phyloP scores from a whole-genome alignment of 148 eudicot species.

The Limonium bicolor region DNA sequence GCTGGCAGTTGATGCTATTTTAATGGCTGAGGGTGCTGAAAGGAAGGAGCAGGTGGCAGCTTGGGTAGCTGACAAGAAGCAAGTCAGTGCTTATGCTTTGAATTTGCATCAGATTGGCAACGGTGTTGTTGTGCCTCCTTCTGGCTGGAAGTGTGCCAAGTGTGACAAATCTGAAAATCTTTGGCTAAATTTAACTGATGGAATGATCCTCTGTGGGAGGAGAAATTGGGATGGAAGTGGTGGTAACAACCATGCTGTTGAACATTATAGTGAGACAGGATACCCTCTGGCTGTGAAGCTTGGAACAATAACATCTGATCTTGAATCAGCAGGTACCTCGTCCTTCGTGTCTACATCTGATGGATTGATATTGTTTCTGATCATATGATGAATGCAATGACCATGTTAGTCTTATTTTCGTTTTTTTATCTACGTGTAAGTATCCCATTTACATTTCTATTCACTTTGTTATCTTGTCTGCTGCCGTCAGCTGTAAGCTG shows the following conservation, averaged over 20 bases:
- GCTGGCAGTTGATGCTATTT: slow-evolving; percentile 75
- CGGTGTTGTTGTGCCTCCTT: slow-evolving; percentile 67
- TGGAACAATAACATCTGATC: slow-evolving; percentile 86
- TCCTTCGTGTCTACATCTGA: background rate
- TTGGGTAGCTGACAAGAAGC: slow-evolving; percentile 82
- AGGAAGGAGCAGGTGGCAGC: slow-evolving; percentile 88
- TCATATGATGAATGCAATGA: too few relatives aligned
- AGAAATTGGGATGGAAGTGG: slow-evolving; percentile 96
- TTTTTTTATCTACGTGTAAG: too few relatives aligned
- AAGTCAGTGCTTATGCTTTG: slow-evolving; percentile 53
- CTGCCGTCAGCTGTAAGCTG: too few relatives aligned
- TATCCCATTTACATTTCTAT: too few relatives aligned
- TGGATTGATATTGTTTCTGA: too few relatives aligned
- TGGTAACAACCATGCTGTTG: slow-evolving; percentile 91
- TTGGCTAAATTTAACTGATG: slow-evolving; percentile 90
- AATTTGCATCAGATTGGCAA: slow-evolving; percentile 56
- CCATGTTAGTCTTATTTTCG: too few relatives aligned
- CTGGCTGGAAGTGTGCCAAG: slow-evolving; percentile 90
- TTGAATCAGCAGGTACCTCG: slow-evolving; percentile 80
- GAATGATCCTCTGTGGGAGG: slow-evolving; percentile 90
- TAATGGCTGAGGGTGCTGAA: slow-evolving; percentile 78
- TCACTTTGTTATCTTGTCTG: too few relatives aligned
- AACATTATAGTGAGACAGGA: slow-evolving; percentile 54
- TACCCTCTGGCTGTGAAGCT: slow-evolving; percentile 94
- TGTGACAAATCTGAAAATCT: slow-evolving; percentile 95